Base-by-base conservation (phyloP, 225 moss, liverwort and hornwort species). In the Sphagnum contortum region DNA sequence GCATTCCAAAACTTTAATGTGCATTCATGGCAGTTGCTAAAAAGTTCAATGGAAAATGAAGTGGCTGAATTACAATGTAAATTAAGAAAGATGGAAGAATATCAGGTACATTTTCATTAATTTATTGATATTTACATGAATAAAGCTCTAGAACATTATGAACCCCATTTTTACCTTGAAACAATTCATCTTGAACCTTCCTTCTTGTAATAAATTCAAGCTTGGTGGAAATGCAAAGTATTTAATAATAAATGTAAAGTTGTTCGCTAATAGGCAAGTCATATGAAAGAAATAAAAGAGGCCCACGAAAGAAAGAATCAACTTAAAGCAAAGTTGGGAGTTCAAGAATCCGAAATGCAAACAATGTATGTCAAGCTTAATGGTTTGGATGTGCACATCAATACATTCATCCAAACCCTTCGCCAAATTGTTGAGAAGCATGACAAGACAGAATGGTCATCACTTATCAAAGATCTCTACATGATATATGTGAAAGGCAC, bases 361-460 rank as follows among this genome's bases (percentile, higher is more conserved):
- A 77, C 63, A 47, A 44, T 89, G 55, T 46, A 77, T 9, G 74
- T 80, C 59, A 72, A 75, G 66, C 69, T 87, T 47, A 73, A 74
- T 6, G 80, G 80, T 65, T 71, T 73, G 62, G 91, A 94, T 48
- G 70, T 66, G 10, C 70, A 70, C 11, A 74, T 87, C 10, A 85
- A 89, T 71, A 83, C 83, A 68, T 90, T 91, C 50, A 83, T 83
- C 45, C 76, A 78, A 8, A 82, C 76, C 29, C 71, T 89, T 57
- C 83, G 89, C 50, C 80, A 79, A 63, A 67, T 94, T 57, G 78
- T 94, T 2, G 81, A 87, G 57, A 91, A 85, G 70, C 84, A 94
- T 72, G 89, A 91, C 70, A 73, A 67, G 44, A 61, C 69, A 9
- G 82, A 89, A 69, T 94, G 91, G 91, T 72, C 87, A 47, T 70